Conservation (phyloP, 139 green algal species). For the Monoraphidium neglectum region DNA sequence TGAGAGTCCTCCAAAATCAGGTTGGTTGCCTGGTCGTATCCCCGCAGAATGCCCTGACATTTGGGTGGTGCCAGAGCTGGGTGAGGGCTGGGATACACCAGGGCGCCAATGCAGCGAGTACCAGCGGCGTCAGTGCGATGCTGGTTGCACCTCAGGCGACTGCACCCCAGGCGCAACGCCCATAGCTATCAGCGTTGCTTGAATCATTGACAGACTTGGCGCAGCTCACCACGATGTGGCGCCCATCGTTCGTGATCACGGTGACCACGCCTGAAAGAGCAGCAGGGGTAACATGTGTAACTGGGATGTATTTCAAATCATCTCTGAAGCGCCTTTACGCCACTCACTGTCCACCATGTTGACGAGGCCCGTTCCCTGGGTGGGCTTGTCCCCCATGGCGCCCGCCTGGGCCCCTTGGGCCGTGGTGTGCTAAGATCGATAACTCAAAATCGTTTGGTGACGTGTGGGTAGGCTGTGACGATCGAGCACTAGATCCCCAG, state of each 20-base stretch:
- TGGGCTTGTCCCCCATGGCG: too few species aligned
- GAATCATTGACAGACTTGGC: neutral
- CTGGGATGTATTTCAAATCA: neutral
- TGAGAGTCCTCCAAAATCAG: slow-evolving; percentile 92
- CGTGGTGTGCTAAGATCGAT: too few species aligned
- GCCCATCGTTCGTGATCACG: slow-evolving; percentile 89
- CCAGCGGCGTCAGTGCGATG: neutral
- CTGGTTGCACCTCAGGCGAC: neutral
- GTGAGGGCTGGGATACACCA: neutral
- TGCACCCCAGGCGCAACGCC: neutral
- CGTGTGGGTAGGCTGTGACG: too few species aligned
- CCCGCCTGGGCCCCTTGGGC: too few species aligned
- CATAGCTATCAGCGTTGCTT: neutral
- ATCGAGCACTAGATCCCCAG: too few species aligned
- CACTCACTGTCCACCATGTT: too few species aligned
- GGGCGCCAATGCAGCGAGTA: neutral
- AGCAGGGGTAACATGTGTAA: neutral
- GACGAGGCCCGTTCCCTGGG: too few species aligned
- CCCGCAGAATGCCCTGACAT: slow-evolving; percentile 71
- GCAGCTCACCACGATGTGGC: slow-evolving; percentile 75
- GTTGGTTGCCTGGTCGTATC: slow-evolving; percentile 96
- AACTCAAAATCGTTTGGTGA: too few species aligned
- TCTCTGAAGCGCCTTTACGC: too few species aligned
- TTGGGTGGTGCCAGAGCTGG: neutral
- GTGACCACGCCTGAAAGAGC: slow-evolving; percentile 59